Evolutionary conservation across 1,139 yeast genomes (phyloP), one percentile per base, ranked within the genome.

Genomic region (Saccharomyces hybrid): DNA sequence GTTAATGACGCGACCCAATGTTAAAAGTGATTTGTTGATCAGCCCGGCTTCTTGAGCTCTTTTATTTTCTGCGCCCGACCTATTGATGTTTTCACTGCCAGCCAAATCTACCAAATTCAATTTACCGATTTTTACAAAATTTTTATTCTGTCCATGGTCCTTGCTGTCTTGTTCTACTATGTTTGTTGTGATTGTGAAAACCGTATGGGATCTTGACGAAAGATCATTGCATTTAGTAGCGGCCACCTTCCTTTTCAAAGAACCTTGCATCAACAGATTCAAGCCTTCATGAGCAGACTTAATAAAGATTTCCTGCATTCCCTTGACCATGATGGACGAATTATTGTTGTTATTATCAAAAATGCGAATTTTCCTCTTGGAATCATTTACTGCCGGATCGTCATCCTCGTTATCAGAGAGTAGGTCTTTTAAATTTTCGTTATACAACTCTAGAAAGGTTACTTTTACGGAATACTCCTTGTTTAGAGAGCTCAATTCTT

Each of bases 31-130:
- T 68, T 88, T 95, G 69, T 90, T 90, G 53, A 90, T 90, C 63
- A 85, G 80, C 1, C 96, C 96, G 1, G 96, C 96, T 69, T 88
- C 96, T 60, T 88, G 81, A 0, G 96, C 95, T 31, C 95, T 76
- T 64, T 81, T 83, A 65, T 84, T 82, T 53, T 76, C 80, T 0
- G 95, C 93, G 0, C 96, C 96, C 0, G 95, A 86, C 55, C 88
- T 75, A 57, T 77, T 81, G 51, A 89, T 83, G 63, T 88, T 88
- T 66, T 86, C 95, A 14, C 95, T 86, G 0, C 97, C 97, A 0
- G 97, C 97, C 58, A 90, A 75, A 72, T 90, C 97, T 2, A 89
- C 95, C 46, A 90, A 73, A 65, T 88, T 88, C 66, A 90, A 77
- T 60, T 84, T 86, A 3, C 89, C 86, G 23, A 73, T 73, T 60